A percentile compares a stretch with the other conserved stretches of the same genome.
Conservation (phyloP, 345 rosid species). For the Lepidium didymum region DNA sequence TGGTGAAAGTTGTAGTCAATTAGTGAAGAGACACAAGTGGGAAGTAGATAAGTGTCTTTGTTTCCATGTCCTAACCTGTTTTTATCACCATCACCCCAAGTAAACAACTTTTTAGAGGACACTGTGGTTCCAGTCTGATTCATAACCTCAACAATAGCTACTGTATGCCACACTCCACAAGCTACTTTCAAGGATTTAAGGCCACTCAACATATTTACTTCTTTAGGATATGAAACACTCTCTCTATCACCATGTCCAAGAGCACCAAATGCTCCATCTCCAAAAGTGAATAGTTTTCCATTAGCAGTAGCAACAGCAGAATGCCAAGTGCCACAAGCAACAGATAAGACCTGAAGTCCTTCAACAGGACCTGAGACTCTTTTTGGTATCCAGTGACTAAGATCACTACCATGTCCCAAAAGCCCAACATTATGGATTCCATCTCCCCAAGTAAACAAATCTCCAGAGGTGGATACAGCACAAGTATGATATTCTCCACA, state of each 20-base stretch:
- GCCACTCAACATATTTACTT: conserved; percentile 63
- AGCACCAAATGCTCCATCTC: conserved; percentile 86
- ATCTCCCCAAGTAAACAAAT: conserved; percentile 90
- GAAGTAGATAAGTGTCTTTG: conserved; percentile 74
- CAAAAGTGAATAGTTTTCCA: conserved; percentile 88
- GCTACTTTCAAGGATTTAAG: conserved; percentile 80
- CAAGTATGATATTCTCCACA: conserved; percentile 86
- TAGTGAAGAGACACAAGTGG: conserved; percentile 78
- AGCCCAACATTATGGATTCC: conserved; percentile 74
- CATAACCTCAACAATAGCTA: conserved; percentile 85
- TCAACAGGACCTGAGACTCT: conserved; percentile 76
- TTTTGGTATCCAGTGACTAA: conserved; percentile 92
- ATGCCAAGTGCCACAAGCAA: conserved; percentile 94
- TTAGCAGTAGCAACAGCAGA: conserved; percentile 78
- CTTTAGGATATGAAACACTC: conserved; percentile 65
- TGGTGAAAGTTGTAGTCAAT: conserved; percentile 90
- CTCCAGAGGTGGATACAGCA: conserved; percentile 75
- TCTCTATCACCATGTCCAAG: conserved; percentile 89
- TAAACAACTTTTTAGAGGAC: conserved; percentile 70
- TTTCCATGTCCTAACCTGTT: conserved; percentile 85
- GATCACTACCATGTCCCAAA: conserved; percentile 79
- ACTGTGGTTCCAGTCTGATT: conserved; percentile 45
- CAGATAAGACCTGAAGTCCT: conserved; percentile 83
- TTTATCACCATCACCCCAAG: conserved; percentile 98
- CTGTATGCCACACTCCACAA: conserved; percentile 95